Base-by-base conservation (phyloP, 2,329 filamentous ascomycete species). In the Pseudovirgaria hyperparasitica region DNA sequence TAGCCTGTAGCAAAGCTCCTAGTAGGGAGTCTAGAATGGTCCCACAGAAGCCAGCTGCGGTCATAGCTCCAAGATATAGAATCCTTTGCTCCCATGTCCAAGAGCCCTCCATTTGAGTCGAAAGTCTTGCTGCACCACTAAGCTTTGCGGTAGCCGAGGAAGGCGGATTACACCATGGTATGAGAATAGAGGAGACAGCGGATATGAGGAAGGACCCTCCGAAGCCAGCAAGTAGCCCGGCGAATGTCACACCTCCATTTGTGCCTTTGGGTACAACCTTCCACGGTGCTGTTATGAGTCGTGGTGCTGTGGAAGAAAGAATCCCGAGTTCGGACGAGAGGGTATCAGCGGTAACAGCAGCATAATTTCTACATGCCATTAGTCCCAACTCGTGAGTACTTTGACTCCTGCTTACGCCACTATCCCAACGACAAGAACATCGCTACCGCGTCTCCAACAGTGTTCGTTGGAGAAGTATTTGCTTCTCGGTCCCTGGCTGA, bases 291-390 rank as follows among this genome's bases (percentile, higher is more conserved):
- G 84, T 94, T 48, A 98, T 87, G 19, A 98, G 70, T 19, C 86
- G 74, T 6, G 90, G 90, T 23, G 71, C 61, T 14, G 67, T 67
- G 32, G 66, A 71, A 5, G 86, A 79, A 9, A 98, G 65, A 30
- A 98, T 98, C 9, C 90, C 90, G 12, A 98, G 73, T 59, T 98
- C 90, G 8, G 85, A 93, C 31, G 81, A 86, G 51, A 94, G 90
- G 0, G 90, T 98, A 52, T 98, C 90, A 26, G 87, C 82, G 12
- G 84, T 75, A 7, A 92, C 85, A 25, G 82, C 82, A 15, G 85
- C 87, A 46, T 98, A 98, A 58, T 93, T 87, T 19, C 73, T 74
- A 25, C 60, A 17, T 8, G 6, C 14, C 4, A 8, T 17, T 22
- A 8, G 19, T 34, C 17, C 19, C 12, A 12, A 6, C 22, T 30